These are phyloP conservation scores for Adansonia rubrostipa DNA, from an alignment of 441 rosid genomes.

Conservation along the genomic window DNA sequence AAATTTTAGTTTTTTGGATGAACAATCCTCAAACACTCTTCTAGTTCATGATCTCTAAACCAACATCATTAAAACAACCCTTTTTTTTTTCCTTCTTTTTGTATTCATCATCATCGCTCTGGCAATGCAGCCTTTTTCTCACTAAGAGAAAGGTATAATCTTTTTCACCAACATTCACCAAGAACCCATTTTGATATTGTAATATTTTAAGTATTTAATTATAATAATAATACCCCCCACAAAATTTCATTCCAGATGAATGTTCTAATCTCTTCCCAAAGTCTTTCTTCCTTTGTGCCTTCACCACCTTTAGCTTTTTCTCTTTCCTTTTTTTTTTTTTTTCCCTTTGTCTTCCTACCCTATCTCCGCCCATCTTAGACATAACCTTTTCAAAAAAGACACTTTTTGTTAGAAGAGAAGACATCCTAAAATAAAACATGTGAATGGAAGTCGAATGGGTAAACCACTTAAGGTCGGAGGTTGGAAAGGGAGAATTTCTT, in stretches of 20 bases:
- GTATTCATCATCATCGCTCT: background rate
- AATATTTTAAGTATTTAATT: background rate
- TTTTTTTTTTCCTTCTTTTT: background rate
- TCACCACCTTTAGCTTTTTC: too few species aligned
- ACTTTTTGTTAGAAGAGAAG: too few species aligned
- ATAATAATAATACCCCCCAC: too few species aligned
- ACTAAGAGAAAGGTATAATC: background rate
- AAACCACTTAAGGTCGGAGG: too few species aligned
- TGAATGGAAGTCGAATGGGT: too few species aligned
- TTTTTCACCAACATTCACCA: background rate
- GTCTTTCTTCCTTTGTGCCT: too few species aligned
- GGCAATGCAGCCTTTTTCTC: slow-evolving; percentile 5
- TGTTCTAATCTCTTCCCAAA: slow-evolving; percentile 15
- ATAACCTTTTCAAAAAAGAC: too few species aligned
- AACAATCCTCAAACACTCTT: background rate
- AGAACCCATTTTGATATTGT: background rate
- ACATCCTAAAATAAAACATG: too few species aligned
- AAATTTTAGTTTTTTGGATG: background rate
- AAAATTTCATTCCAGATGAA: slow-evolving; percentile 29
- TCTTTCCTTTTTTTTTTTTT: too few species aligned
- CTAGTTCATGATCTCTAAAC: background rate
- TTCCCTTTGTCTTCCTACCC: too few species aligned
- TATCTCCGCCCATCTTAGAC: too few species aligned
- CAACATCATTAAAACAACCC: background rate
- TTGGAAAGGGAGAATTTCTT: too few species aligned